Percentiles rank a stretch among this genome's conserved stretches.
phyloP scores from a whole-genome alignment of 164 flowering plant species.

The Protea cynaroides region DNA sequence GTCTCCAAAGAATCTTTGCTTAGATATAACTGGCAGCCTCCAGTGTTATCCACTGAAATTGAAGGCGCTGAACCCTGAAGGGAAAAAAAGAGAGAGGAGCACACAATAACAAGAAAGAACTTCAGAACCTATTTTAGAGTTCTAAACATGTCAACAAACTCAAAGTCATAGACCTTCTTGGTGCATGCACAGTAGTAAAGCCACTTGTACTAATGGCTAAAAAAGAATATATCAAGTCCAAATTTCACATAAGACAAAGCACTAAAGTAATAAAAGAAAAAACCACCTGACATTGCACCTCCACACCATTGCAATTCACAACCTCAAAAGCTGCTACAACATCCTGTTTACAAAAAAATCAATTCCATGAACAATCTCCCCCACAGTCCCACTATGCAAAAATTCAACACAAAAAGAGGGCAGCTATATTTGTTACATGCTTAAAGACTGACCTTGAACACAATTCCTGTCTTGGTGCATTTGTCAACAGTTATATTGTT shows the following conservation, averaged over 20 bases:
- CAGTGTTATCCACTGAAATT: conserved; percentile 85
- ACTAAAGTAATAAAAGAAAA: neutral
- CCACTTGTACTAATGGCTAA: neutral
- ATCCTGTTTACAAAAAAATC: conserved; percentile 45
- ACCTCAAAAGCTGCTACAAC: conserved; percentile 98
- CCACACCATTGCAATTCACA: conserved; percentile 90
- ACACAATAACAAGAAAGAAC: neutral
- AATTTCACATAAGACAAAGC: neutral
- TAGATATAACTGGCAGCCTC: conserved; percentile 89
- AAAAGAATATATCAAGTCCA: neutral
- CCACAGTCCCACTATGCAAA: conserved; percentile 1
- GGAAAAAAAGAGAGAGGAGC: neutral
- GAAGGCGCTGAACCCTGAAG: conserved; percentile 94
- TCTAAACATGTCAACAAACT: neutral
- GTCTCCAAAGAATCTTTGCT: conserved; percentile 76
- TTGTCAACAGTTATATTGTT: conserved; percentile 96
- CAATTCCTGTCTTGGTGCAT: conserved; percentile 89
- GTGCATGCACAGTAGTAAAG: neutral
- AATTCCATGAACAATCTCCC: conserved; percentile 3
- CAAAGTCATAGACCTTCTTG: too few species aligned
- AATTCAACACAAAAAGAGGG: neutral
- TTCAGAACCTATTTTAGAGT: neutral
- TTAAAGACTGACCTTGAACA: conserved; percentile 60
- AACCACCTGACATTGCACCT: conserved; percentile 95
- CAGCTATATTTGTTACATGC: too few species aligned